These are phyloP conservation scores for Acanthochlamys bracteata DNA, from an alignment of 106 monocot genomes.

Conservation along the genomic window DNA sequence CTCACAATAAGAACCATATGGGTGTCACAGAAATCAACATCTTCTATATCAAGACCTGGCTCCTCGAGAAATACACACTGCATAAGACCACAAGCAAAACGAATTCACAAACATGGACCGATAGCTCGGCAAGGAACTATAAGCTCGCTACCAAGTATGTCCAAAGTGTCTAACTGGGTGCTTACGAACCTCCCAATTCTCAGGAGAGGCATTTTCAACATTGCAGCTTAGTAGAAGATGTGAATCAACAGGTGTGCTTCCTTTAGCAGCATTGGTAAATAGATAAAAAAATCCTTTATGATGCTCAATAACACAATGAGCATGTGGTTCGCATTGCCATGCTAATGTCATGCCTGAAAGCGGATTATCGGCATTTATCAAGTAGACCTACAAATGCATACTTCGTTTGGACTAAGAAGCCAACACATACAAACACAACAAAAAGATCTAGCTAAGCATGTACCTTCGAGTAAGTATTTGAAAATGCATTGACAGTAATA, in stretches of 20 bases:
- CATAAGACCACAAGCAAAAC: slow-evolving; percentile 1
- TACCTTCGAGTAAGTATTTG: slow-evolving; percentile 87
- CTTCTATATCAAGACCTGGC: slow-evolving; percentile 43
- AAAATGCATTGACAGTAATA: slow-evolving; percentile 83
- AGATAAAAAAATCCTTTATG: slow-evolving; percentile 74
- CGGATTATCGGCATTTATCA: slow-evolving; percentile 88
- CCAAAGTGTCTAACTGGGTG: slow-evolving; percentile 3
- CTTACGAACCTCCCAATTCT: slow-evolving; percentile 68
- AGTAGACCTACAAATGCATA: slow-evolving; percentile 67
- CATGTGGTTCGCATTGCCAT: slow-evolving; percentile 70
- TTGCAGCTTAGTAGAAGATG: slow-evolving; percentile 59
- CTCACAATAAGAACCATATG: slow-evolving; percentile 80
- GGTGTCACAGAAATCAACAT: slow-evolving; percentile 88
- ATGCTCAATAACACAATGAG: slow-evolving; percentile 83
- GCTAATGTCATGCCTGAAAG: slow-evolving; percentile 58
- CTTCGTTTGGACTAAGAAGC: slow-evolving; percentile 7
- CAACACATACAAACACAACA: not conserved
- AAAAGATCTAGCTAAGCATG: slow-evolving; percentile 1
- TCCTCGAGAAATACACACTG: slow-evolving; percentile 69
- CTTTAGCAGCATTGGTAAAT: slow-evolving; percentile 79
- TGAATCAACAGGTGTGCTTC: slow-evolving; percentile 47
- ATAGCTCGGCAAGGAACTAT: too few species aligned
- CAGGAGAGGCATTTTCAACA: slow-evolving; percentile 32
- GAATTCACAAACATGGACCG: not conserved
- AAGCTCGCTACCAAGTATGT: not conserved